Conservation (phyloP, 331 rosid genomes). For the Prunus yedoensis region DNA sequence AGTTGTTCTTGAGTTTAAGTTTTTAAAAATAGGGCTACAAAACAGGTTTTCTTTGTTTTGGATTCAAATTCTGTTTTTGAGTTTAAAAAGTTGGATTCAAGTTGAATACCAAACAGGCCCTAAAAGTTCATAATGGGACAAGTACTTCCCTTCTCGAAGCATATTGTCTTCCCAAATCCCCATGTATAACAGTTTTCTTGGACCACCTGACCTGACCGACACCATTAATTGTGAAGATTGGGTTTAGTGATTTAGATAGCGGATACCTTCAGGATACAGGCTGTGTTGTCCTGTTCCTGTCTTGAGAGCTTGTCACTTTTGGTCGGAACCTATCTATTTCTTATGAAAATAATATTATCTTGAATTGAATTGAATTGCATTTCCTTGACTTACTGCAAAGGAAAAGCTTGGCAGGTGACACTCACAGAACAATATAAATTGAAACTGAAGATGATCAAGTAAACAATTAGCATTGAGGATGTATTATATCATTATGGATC, state of each 20-base stretch:
- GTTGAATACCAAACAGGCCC: no score
- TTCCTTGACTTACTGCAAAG: not conserved
- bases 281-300: not conserved
- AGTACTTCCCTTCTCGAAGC: no score
- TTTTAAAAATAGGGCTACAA: no score
- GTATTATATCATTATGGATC: constrained; percentile 29
- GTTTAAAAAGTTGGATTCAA: no score
- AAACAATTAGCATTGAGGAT: constrained; percentile 2
- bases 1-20: no score
- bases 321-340: not conserved
- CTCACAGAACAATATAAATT: not conserved
- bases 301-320: not conserved
- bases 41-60: no score
- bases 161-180: no score
- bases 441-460: not conserved
- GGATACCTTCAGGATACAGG: not conserved
- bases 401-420: not conserved
- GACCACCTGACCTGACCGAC: constrained; percentile 5
- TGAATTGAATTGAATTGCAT: no score
- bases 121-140: no score
- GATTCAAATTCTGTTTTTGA: no score
- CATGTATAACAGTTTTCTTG: not conserved
- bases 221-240: constrained; percentile 1
- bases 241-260: not conserved
- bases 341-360: not conserved